Evolutionary conservation across 495 filamentous ascomycete genomes (phyloP), one percentile per base, ranked within the genome.

Genomic region (Chaetomium fimeti): DNA sequence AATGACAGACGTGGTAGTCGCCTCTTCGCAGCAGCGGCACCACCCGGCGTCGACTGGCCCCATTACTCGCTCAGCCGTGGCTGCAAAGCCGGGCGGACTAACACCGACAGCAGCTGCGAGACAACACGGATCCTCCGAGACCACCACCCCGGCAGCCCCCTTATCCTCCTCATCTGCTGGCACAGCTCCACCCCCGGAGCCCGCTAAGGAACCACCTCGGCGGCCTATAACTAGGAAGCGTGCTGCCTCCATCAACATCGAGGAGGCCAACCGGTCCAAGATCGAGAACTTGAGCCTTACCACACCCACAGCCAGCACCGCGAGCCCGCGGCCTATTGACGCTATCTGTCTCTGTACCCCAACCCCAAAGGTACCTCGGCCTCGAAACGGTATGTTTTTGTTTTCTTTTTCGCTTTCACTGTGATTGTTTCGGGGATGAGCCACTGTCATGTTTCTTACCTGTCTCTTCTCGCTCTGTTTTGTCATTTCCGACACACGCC

Each of bases 321-420:
- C 68, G 40, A 69, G 68, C 22, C 64, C 75, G 9, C 58, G 64
- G 32, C 64, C 68, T 9, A 66, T 71, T 48, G 74, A 76, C 58
- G 66, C 68, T 47, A 79, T 97, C 62, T 98, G 94, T 80, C 85
- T 97, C 69, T 98, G 94, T 76, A 90, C 95, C 67, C 91, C 91
- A 27, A 91, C 91, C 67, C 91, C 92, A 6, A 96, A 97, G 76
- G 91, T 98, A 57, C 94, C 94, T 28, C 81, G 94, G 69, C 94
- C 94, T 60, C 86, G 94, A 71, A 98, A 98, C 81, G 92, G 94
- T 98, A 83, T 65, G 49, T 51, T 54, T 52, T 24, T 43, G 63
- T 59, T 62, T 27, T 66, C 27, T 55, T 56, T 42, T 3, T 4
- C 28, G 42, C 5, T 18, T 3, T 29, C 3, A 16, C n/a, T 11